These are phyloP conservation scores for Marchantia polymorpha DNA, from an alignment of 225 moss, liverwort and hornwort species.

Conservation along the genomic window DNA sequence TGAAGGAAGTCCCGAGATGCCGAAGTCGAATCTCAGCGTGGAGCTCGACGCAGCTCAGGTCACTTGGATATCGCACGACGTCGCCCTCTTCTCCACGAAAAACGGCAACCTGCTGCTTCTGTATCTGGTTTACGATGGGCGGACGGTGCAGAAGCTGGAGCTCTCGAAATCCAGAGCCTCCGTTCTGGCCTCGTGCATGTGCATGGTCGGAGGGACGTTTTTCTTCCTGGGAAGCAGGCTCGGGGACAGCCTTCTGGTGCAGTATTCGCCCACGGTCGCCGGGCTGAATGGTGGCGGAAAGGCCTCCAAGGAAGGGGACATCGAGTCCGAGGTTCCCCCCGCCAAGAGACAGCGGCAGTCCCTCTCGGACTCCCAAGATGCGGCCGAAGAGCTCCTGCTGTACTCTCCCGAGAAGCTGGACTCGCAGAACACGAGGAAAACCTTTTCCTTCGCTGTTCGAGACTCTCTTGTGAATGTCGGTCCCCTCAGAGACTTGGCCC, in stretches of 20 bases:
- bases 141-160: slow-evolving; percentile 88
- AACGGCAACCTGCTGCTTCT: slow-evolving; percentile 86
- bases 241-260: slow-evolving; percentile 95
- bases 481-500: slow-evolving; percentile 96
- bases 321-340: slow-evolving; percentile 48
- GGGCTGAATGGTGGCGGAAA: slow-evolving; percentile 35
- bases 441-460: slow-evolving; percentile 86
- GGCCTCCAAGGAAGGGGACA: slow-evolving; percentile 50
- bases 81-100: slow-evolving; percentile 90
- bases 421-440: slow-evolving; percentile 58
- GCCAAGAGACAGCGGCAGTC: slow-evolving; percentile 70
- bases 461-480: slow-evolving; percentile 97
- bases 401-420: slow-evolving; percentile 53
- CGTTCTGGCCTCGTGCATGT: slow-evolving; percentile 92
- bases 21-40: slow-evolving; percentile 84
- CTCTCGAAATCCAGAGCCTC: slow-evolving; percentile 96
- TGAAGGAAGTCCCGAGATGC: slow-evolving; percentile 81
- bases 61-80: slow-evolving; percentile 93
- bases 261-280: slow-evolving; percentile 64
- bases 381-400: slow-evolving; percentile 86
- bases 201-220: slow-evolving; percentile 81
- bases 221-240: slow-evolving; percentile 98
- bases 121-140: slow-evolving; percentile 89
- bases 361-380: slow-evolving; percentile 71
- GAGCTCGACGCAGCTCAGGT: slow-evolving; percentile 95